Conservation (phyloP, 768 basidiomycete species). For the Boletus tomentosulus region DNA sequence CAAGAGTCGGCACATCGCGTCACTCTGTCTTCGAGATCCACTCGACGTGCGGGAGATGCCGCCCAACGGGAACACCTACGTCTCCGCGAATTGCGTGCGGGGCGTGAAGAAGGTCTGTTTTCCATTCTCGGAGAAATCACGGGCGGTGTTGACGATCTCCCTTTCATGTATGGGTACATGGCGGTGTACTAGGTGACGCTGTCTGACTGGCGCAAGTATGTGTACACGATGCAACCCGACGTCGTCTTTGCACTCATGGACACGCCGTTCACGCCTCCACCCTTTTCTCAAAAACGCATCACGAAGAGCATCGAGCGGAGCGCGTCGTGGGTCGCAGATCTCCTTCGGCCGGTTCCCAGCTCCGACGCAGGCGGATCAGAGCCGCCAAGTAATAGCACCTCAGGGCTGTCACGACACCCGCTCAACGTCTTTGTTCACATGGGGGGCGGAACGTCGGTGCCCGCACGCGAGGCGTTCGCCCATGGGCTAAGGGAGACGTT, state of each 20-base stretch:
- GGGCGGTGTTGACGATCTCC: not conserved
- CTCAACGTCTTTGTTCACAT: constrained; percentile 66
- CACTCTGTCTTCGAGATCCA: constrained; percentile 64
- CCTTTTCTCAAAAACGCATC: constrained; percentile 73
- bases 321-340: constrained; percentile 53
- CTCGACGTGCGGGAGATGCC: constrained; percentile 65
- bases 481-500: constrained; percentile 52
- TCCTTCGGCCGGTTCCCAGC: constrained; percentile 38
- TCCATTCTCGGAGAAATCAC: not conserved
- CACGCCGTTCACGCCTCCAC: constrained; percentile 57
- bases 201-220: constrained; percentile 52
- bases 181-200: constrained; percentile 44
- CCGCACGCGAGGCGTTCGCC: constrained; percentile 65
- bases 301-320: constrained; percentile 75
- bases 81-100: constrained; percentile 56
- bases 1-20: constrained; percentile 45
- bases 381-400: not conserved
- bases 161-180: not conserved
- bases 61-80: constrained; percentile 56
- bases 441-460: constrained; percentile 51
- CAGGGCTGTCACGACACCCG: constrained; percentile 13
- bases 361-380: not conserved
- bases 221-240: constrained; percentile 56
- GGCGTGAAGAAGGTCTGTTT: constrained; percentile 65
- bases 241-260: constrained; percentile 69